phyloP scores from a whole-genome alignment of 2,329 filamentous ascomycete species.

The Aschersonia sp. region DNA sequence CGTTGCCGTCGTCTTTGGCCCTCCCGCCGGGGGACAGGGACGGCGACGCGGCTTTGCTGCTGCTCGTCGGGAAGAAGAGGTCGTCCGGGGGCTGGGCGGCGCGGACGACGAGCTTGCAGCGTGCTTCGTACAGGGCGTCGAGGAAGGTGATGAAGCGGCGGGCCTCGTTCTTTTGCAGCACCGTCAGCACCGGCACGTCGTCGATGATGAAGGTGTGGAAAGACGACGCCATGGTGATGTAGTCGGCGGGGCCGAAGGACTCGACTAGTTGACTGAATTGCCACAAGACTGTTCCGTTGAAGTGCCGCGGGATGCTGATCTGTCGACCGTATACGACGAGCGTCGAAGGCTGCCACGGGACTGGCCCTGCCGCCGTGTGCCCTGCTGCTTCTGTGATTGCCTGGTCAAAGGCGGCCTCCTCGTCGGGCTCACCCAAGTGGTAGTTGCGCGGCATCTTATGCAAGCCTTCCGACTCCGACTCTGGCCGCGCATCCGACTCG shows the following conservation, averaged over 20 bases:
- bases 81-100: constrained; percentile 56
- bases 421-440: constrained; percentile 7
- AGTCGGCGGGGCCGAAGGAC: constrained; percentile 64
- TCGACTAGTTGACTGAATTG: constrained; percentile 55
- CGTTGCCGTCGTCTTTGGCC: constrained; percentile 11
- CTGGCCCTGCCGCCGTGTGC: constrained; percentile 3
- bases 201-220: constrained; percentile 69
- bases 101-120: constrained; percentile 58
- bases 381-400: constrained; percentile 10
- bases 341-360: constrained; percentile 26
- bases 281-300: constrained; percentile 46
- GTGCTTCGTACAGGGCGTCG: constrained; percentile 70
- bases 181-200: constrained; percentile 50
- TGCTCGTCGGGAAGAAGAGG: constrained; percentile 59
- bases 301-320: constrained; percentile 42
- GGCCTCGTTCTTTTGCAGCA: constrained; percentile 66
- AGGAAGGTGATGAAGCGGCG: constrained; percentile 67
- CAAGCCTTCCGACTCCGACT: neutral
- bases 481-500: too few species aligned
- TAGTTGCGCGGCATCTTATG: constrained; percentile 16
- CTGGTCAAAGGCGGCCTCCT: constrained; percentile 14
- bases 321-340: constrained; percentile 48
- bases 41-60: constrained; percentile 11
- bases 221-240: constrained; percentile 65
- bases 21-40: neutral